Percentiles rank a stretch among this genome's conserved stretches.
Conservation (phyloP, 176 grass and related monocot species). For the Luzula sylvatica region DNA sequence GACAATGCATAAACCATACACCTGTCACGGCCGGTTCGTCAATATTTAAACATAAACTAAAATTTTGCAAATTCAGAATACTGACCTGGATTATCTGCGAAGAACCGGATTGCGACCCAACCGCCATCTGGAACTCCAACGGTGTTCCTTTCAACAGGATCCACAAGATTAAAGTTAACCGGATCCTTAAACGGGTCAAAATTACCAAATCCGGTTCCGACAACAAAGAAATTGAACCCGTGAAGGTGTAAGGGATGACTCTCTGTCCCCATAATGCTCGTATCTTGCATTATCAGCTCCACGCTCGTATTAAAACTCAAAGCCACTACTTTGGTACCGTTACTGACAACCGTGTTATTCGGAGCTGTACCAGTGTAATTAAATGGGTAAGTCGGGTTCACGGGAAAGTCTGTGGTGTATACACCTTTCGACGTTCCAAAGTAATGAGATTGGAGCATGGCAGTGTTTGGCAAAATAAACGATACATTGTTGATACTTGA, state of each 20-base stretch:
- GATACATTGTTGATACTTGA: conserved; percentile 67
- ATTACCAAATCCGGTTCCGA: conserved; percentile 52
- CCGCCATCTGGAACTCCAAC: conserved; percentile 45
- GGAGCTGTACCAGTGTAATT: conserved; percentile 81
- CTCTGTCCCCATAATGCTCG: conserved; percentile 51
- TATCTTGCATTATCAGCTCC: conserved; percentile 69
- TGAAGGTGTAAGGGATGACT: conserved; percentile 41
- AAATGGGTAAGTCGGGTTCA: conserved; percentile 28
- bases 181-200: conserved; percentile 35
- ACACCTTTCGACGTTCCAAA: conserved; percentile 8
- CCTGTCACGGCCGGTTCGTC: background rate
- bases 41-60: no score
- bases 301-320: conserved; percentile 54
- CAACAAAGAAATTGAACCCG: conserved; percentile 34
- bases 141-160: conserved; percentile 64
- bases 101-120: conserved; percentile 71
- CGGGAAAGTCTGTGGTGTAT: conserved; percentile 58
- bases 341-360: conserved; percentile 57
- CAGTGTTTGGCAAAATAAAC: conserved; percentile 43
- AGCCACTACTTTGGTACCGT: conserved; percentile 55
- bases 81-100: conserved; percentile 61
- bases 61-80: background rate
- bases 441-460: conserved; percentile 59
- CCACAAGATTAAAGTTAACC: conserved; percentile 35
- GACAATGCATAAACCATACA: conserved; percentile 17